Percentiles rank a stretch among this genome's conserved stretches.
phyloP scores from a whole-genome alignment of 768 basidiomycete species.

The Termitomyces sp. region DNA sequence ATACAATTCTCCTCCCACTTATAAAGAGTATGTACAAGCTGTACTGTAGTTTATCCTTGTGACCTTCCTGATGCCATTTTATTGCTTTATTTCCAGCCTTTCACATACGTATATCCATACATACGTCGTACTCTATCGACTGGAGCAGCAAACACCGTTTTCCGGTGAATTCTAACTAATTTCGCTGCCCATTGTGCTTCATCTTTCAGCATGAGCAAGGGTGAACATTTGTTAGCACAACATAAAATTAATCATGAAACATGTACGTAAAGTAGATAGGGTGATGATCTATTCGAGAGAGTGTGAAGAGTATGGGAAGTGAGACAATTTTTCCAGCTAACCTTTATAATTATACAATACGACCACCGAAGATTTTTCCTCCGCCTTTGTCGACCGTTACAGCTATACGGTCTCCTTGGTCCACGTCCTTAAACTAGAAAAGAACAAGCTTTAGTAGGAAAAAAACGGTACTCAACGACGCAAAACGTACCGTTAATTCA shows the following conservation, averaged over 20 bases:
- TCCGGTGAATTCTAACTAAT: not conserved
- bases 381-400: constrained; percentile 58
- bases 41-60: constrained; percentile 19
- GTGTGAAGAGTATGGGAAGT: not conserved
- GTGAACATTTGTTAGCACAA: not conserved
- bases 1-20: constrained; percentile 3
- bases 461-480: not conserved
- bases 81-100: constrained; percentile 10
- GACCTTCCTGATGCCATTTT: constrained; percentile 5
- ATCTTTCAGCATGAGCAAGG: too few species aligned
- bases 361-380: constrained; percentile 11
- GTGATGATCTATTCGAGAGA: not conserved
- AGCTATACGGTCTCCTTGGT: constrained; percentile 41
- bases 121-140: constrained; percentile 7
- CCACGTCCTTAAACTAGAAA: constrained; percentile 43
- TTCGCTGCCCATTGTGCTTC: not conserved
- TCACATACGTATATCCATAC: constrained; percentile 1
- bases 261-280: not conserved
- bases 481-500: constrained; percentile 56
- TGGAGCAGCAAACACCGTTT: constrained; percentile 10
- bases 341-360: constrained; percentile 2
- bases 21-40: constrained; percentile 16
- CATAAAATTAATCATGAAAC: not conserved
- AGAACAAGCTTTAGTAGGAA: constrained; percentile 10
- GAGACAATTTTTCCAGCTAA: too few species aligned